A percentile compares a stretch with the other conserved stretches of the same genome.
phyloP scores from a whole-genome alignment of 495 filamentous ascomycete genomes.

The Podospora bellae-mahoneyi region DNA sequence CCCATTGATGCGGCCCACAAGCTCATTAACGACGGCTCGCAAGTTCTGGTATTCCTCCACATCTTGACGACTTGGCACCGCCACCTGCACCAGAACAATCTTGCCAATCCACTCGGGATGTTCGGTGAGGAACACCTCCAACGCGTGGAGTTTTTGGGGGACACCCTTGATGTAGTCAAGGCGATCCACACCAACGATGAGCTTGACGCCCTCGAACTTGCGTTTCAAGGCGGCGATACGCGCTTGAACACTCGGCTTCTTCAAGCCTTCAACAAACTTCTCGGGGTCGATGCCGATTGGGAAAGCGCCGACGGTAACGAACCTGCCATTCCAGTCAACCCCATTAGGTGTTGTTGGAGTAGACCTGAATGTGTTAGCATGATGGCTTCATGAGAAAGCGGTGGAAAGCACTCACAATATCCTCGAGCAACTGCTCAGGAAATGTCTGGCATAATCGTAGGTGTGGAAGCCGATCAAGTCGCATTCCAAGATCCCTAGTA shows the following conservation, averaged over 20 bases:
- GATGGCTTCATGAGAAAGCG: neutral
- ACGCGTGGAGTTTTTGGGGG: slow-evolving; percentile 88
- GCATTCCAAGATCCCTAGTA: slow-evolving; percentile 75
- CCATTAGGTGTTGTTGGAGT: slow-evolving; percentile 79
- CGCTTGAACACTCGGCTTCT: slow-evolving; percentile 73
- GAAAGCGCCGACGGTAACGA: slow-evolving; percentile 75
- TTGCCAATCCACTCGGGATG: slow-evolving; percentile 91
- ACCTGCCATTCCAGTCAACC: slow-evolving; percentile 70
- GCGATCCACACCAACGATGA: slow-evolving; percentile 90
- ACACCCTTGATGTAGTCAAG: slow-evolving; percentile 96
- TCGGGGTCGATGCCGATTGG: slow-evolving; percentile 95
- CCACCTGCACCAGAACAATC: slow-evolving; percentile 89
- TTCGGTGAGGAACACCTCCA: slow-evolving; percentile 85
- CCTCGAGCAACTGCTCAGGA: slow-evolving; percentile 77
- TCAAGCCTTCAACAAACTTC: slow-evolving; percentile 83
- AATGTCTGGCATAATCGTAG: slow-evolving; percentile 89
- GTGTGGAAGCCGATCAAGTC: slow-evolving; percentile 94
- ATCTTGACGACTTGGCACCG: slow-evolving; percentile 85
- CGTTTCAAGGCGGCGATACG: slow-evolving; percentile 73
- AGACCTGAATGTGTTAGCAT: slow-evolving; percentile 46
- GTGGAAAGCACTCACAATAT: slow-evolving; percentile 58
- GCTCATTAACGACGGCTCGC: slow-evolving; percentile 80
- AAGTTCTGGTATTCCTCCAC: slow-evolving; percentile 96
- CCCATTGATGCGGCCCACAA: slow-evolving; percentile 89
- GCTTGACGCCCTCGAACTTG: slow-evolving; percentile 79